phyloP scores from a whole-genome alignment of 2,329 filamentous ascomycete species.

The Verticillium nubilum region DNA sequence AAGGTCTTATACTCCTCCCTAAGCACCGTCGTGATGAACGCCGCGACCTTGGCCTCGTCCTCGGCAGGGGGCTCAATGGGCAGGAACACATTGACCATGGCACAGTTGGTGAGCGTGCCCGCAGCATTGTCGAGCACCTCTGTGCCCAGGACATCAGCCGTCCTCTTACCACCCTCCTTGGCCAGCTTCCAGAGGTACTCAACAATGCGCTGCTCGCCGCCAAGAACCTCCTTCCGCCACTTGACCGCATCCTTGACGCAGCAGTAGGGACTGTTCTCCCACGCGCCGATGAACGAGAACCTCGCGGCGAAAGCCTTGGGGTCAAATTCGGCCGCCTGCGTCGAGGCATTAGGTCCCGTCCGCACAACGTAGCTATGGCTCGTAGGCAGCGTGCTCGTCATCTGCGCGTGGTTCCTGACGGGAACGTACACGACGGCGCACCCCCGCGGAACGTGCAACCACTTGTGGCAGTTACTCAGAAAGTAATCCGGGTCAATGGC shows the following conservation, averaged over 20 bases:
- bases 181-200: constrained; percentile 60
- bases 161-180: constrained; percentile 52
- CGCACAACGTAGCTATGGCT: constrained; percentile 68
- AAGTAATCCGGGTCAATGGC: constrained; percentile 77
- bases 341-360: constrained; percentile 31
- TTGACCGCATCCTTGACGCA: constrained; percentile 66
- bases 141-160: constrained; percentile 62
- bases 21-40: constrained; percentile 54
- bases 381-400: constrained; percentile 71
- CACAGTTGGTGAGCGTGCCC: constrained; percentile 59
- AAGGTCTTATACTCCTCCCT: constrained; percentile 65
- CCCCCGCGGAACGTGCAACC: constrained; percentile 75
- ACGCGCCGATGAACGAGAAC: constrained; percentile 74
- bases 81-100: constrained; percentile 67
- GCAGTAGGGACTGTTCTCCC: constrained; percentile 67
- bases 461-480: constrained; percentile 84
- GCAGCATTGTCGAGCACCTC: constrained; percentile 63
- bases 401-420: constrained; percentile 65
- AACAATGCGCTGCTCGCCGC: constrained; percentile 67
- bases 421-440: constrained; percentile 81
- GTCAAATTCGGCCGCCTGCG: constrained; percentile 38
- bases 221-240: constrained; percentile 64
- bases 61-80: constrained; percentile 46
- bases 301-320: constrained; percentile 51
- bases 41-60: constrained; percentile 31